Evolutionary conservation across 192 early-diverging fungal species (phyloP).

Genomic region (Umbelopsis sp.): DNA sequence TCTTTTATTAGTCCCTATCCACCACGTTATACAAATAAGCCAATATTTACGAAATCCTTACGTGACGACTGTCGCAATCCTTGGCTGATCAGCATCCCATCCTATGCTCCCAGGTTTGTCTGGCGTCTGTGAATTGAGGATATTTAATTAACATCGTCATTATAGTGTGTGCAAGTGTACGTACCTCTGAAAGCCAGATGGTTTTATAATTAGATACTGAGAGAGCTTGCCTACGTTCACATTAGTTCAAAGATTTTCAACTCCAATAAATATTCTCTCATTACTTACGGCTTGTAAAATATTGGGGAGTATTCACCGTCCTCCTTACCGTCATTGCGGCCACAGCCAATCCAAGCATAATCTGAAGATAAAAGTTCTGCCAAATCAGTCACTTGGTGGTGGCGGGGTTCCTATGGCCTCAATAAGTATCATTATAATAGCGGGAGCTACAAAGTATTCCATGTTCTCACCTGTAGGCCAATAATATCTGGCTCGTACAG

Average conservation of each 20-base stretch:
- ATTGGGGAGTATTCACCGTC: slow-evolving; percentile 39
- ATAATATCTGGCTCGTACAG: slow-evolving; percentile 38
- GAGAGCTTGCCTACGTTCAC: slow-evolving; percentile 13
- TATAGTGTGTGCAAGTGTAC: neutral
- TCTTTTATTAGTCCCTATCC: neutral
- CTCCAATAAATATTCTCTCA: neutral
- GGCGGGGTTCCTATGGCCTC: slow-evolving; percentile 28
- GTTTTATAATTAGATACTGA: slow-evolving; percentile 12
- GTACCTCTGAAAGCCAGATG: slow-evolving; percentile 42
- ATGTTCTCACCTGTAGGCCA: slow-evolving; percentile 33
- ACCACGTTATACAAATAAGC: neutral
- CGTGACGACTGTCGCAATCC: slow-evolving; percentile 34
- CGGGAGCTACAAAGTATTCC: neutral
- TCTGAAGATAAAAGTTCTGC: slow-evolving; percentile 24
- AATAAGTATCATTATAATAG: neutral
- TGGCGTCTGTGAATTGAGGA: slow-evolving; percentile 23
- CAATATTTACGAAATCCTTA: slow-evolving; percentile 21
- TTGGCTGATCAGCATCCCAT: slow-evolving; percentile 37
- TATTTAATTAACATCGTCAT: no score
- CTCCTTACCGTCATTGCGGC: slow-evolving; percentile 35
- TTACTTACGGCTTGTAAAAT: slow-evolving; percentile 41
- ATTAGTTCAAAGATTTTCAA: neutral
- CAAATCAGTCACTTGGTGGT: slow-evolving; percentile 38
- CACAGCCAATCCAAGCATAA: slow-evolving; percentile 39
- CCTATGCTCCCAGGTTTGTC: slow-evolving; percentile 35